Percentiles rank a stretch among this genome's conserved stretches.
Conservation (phyloP, 768 basidiomycete species). For the Collybia sordida region DNA sequence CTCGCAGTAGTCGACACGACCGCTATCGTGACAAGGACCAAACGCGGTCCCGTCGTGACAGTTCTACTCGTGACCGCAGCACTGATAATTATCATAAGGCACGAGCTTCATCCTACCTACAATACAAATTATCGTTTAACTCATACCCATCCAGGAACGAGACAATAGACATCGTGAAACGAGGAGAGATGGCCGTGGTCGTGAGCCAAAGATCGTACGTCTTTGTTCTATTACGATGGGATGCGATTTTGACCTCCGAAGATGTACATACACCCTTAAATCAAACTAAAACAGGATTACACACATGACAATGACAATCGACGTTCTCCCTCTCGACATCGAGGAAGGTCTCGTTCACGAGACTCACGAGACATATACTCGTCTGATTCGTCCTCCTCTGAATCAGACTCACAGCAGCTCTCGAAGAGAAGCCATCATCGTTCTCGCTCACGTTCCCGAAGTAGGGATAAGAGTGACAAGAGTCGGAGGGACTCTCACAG, state of each 20-base stretch:
- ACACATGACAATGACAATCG: conserved; percentile 2
- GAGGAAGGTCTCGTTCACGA: conserved; percentile 8
- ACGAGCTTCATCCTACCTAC: background rate
- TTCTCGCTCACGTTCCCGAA: conserved; percentile 10
- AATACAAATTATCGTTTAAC: background rate
- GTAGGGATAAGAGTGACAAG: conserved; percentile 6
- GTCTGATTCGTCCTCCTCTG: conserved; percentile 4
- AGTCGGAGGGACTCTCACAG: background rate
- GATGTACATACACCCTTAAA: conserved; percentile 8
- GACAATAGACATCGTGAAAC: conserved; percentile 1
- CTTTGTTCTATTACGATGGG: background rate
- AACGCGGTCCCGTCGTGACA: background rate
- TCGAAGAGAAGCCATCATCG: conserved; percentile 8
- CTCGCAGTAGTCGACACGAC: background rate
- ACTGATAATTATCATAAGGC: conserved; percentile 1
- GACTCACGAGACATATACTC: conserved; percentile 8
- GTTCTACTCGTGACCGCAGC: too few species aligned
- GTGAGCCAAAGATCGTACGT: conserved; percentile 14
- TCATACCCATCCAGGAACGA: background rate
- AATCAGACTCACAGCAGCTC: conserved; percentile 4
- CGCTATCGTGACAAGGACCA: background rate
- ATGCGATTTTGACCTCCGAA: conserved; percentile 17
- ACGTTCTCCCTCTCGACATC: conserved; percentile 1
- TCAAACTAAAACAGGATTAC: conserved; percentile 6
- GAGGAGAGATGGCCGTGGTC: conserved; percentile 5